Conservation (phyloP, 225 moss, liverwort and hornwort genomes). For the Polytrichum formosum region DNA sequence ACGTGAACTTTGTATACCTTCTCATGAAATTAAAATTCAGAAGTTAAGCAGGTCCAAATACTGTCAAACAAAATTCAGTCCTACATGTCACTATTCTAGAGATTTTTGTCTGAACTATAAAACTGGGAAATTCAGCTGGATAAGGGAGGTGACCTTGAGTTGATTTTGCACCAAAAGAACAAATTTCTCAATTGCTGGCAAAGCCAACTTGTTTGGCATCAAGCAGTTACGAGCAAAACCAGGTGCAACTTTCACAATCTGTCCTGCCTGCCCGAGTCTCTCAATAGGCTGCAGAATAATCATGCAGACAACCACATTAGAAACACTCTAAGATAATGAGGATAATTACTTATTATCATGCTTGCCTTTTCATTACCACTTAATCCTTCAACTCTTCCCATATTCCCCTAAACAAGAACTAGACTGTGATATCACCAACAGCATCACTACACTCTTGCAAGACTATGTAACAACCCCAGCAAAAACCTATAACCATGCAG, state of each 20-base stretch:
- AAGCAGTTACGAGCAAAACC: constrained; percentile 94
- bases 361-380: too few relatives aligned
- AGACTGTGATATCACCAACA: background rate
- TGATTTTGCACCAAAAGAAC: constrained; percentile 71
- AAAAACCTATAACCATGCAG: constrained; percentile 2
- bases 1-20: too few relatives aligned
- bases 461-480: background rate
- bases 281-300: constrained; percentile 62
- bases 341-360: too few relatives aligned
- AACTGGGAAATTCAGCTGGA: background rate
- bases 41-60: too few relatives aligned
- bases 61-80: too few relatives aligned
- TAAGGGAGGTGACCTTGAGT: constrained; percentile 42
- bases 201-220: constrained; percentile 81
- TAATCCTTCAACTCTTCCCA: background rate
- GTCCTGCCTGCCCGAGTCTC: constrained; percentile 82
- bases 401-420: background rate
- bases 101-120: too few relatives aligned
- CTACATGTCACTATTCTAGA: too few relatives aligned
- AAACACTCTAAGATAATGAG: background rate
- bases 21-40: too few relatives aligned
- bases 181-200: constrained; percentile 90
- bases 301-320: background rate
- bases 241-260: constrained; percentile 91
- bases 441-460: background rate